Conservation (phyloP, 768 basidiomycete species). For the Tephrocybe sp. region DNA sequence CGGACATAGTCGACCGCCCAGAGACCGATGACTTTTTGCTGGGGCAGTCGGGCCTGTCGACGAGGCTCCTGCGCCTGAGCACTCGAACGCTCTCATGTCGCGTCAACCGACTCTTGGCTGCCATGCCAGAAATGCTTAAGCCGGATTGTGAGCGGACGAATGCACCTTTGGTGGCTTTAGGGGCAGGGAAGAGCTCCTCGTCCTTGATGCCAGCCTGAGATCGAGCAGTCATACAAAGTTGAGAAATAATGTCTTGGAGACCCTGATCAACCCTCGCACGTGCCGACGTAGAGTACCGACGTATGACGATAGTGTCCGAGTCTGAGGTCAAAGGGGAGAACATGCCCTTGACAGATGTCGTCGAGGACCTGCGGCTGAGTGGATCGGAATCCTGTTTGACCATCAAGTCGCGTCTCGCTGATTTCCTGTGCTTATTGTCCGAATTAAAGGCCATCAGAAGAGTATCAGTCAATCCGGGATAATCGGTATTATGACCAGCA, state of each 20-base stretch:
- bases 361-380: conserved; percentile 58
- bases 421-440: conserved; percentile 28
- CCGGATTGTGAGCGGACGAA: conserved; percentile 58
- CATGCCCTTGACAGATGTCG: conserved; percentile 60
- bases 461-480: conserved; percentile 33
- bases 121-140: conserved; percentile 60
- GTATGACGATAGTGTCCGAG: conserved; percentile 58
- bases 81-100: conserved; percentile 72
- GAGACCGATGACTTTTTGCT: conserved; percentile 23
- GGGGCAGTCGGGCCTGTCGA: conserved; percentile 31
- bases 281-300: conserved; percentile 62
- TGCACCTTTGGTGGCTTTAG: conserved; percentile 38
- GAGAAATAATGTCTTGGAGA: conserved; percentile 79
- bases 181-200: conserved; percentile 59
- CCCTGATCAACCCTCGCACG: conserved; percentile 74
- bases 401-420: conserved; percentile 23
- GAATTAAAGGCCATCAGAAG: conserved; percentile 30
- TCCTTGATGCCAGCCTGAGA: conserved; percentile 61
- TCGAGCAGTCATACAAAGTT: conserved; percentile 65
- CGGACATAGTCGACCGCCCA: conserved; percentile 21
- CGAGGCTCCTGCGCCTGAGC: conserved; percentile 52
- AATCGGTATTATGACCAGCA: conserved; percentile 25
- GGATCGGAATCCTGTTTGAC: conserved; percentile 24
- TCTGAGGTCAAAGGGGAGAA: conserved; percentile 53
- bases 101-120: conserved; percentile 59